phyloP scores from a whole-genome alignment of 2,329 filamentous ascomycete species.

The Aspergillus arachidicola region DNA sequence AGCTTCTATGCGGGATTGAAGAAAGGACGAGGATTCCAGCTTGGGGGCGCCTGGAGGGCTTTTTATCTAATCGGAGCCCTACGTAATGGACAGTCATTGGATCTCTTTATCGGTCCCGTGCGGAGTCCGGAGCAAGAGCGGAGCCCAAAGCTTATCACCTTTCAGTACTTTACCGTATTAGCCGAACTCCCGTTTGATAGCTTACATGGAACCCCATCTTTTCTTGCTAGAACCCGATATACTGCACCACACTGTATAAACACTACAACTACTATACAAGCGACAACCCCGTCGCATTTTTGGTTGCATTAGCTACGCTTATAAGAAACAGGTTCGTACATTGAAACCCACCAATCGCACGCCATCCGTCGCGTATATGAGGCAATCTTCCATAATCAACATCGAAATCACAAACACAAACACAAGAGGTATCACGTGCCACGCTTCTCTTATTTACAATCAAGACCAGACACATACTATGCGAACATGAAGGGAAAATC shows the following conservation, averaged over 20 bases:
- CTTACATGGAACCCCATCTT: not conserved
- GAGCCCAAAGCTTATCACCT: not conserved
- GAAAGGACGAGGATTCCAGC: not conserved
- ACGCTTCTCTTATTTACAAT: constrained; percentile 8
- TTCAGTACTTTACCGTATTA: too few species aligned
- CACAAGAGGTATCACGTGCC: constrained; percentile 9
- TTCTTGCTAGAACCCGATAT: not conserved
- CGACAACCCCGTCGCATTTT: not conserved
- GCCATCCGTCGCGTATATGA: not conserved
- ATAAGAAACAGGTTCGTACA: not conserved
- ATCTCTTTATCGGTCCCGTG: not conserved
- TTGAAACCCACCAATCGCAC: not conserved
- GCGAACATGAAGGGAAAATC: not conserved
- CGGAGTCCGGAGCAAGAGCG: not conserved
- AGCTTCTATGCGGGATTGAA: not conserved
- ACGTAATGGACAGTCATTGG: constrained; percentile 2
- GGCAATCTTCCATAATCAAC: constrained; percentile 4
- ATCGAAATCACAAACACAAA: not conserved
- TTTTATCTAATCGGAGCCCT: constrained; percentile 2
- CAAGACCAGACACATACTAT: not conserved
- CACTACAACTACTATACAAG: not conserved
- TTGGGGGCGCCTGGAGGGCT: not conserved
- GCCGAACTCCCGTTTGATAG: not conserved
- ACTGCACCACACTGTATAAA: not conserved
- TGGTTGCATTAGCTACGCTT: not conserved